Evolutionary conservation across 1,284 basidiomycete species (phyloP).

Genomic region (Chondrostereum purpureum): DNA sequence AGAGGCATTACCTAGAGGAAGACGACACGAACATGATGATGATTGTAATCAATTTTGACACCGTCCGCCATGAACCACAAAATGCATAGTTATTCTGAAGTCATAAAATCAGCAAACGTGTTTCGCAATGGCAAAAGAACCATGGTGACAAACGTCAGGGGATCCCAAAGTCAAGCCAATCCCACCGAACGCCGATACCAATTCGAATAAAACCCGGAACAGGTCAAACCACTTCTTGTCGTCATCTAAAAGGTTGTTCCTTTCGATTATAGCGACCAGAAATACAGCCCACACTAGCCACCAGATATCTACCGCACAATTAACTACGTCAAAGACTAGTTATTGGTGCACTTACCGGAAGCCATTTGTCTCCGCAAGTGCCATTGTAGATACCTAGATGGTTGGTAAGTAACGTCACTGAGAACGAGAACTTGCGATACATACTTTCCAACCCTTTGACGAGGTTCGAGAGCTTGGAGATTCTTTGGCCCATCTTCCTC

Average conservation of each 20-base stretch:
- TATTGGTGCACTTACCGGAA: constrained; percentile 31
- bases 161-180: constrained; percentile 72
- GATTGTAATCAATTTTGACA: constrained; percentile 72
- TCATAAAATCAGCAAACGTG: not conserved
- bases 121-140: not conserved
- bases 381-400: constrained; percentile 28
- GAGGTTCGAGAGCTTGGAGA: constrained; percentile 28
- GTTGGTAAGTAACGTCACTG: not conserved
- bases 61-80: constrained; percentile 53
- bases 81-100: constrained; percentile 58
- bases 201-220: constrained; percentile 57
- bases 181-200: constrained; percentile 63
- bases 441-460: constrained; percentile 49
- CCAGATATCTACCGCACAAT: constrained; percentile 56
- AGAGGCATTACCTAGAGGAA: no score
- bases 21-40: constrained; percentile 56
- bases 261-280: constrained; percentile 63
- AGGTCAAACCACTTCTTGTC: constrained; percentile 61
- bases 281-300: constrained; percentile 59
- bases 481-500: constrained; percentile 41
- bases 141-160: constrained; percentile 32
- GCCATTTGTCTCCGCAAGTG: constrained; percentile 64
- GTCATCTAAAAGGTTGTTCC: constrained; percentile 48
- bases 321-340: constrained; percentile 21
- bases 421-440: constrained; percentile 18